Evolutionary conservation across 2,329 filamentous ascomycete species (phyloP), one percentile per base, ranked within the genome.

Genomic region (Fusarium praegraminearum): DNA sequence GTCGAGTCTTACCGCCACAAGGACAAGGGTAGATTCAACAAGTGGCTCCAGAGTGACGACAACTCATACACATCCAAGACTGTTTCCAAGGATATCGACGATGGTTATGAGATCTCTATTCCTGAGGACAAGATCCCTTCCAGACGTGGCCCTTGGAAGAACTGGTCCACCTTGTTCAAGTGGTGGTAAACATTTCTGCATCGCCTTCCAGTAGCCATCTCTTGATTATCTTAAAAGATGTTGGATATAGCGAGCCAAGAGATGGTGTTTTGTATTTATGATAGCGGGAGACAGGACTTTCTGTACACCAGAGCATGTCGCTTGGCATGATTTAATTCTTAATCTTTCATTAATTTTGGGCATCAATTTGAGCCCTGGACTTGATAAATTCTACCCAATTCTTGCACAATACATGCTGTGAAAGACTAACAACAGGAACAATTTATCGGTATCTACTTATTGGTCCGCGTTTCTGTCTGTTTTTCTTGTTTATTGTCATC

Each of bases 41-140:
- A 75, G 57, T 77, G 75, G 72, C 70, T 77, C 24, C 61, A 73
- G 57, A 76, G 71, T 41, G 62, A 75, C 18, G 73, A 76, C 40
- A 66, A 67, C 57, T 74, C 70, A 59, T 65, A 67, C 67, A 71
- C 68, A 51, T 73, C 70, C 57, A 75, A 73, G 75, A 64, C 65
- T 67, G 72, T 69, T 35, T 68, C 73, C 24, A 49, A 62, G 22
- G 60, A 75, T 28, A 50, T 76, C 20, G 67, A 73, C 18, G 68
- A 67, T 24, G 74, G 74, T n/a, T 62, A 70, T 13, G 51, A 58
- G 26, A 75, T 76, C 35, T 67, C 73, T 13, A 64, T 65, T 1
- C 73, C 74, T 1, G 65, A 56, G 26, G 33, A 64, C 55, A 69
- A 71, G 57, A 76, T 76, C 24, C 74, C 74, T n/a, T 53, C 68